These are phyloP conservation scores for Stephanodiscus triporus DNA, from an alignment of 108 stramenopile genomes.

Conservation along the genomic window DNA sequence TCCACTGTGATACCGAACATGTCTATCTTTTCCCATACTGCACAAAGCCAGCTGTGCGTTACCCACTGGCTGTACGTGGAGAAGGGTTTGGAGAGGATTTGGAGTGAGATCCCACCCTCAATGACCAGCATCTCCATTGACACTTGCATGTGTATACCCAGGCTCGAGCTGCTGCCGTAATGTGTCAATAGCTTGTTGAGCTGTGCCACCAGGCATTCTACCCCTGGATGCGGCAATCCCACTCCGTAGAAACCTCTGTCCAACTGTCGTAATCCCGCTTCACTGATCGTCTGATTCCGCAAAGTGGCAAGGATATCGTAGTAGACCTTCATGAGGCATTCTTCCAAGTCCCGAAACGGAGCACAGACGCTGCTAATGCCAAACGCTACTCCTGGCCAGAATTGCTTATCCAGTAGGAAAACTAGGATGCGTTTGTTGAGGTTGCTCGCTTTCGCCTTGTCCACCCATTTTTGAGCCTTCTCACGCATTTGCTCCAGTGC, in stretches of 20 bases:
- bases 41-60: slow-evolving; percentile 3
- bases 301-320: background rate
- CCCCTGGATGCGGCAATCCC: slow-evolving; percentile 4
- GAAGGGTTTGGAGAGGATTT: background rate
- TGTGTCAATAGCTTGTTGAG: slow-evolving; percentile 12
- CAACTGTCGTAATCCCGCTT: background rate
- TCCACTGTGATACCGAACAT: background rate
- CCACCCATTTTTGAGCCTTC: slow-evolving; percentile 18
- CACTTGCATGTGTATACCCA: background rate
- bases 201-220: background rate
- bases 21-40: background rate
- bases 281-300: background rate
- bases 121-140: slow-evolving; percentile 5
- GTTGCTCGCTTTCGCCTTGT: background rate
- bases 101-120: background rate
- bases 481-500: slow-evolving; percentile 7
- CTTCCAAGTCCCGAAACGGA: background rate
- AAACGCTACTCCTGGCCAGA: slow-evolving; percentile 23
- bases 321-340: slow-evolving; percentile 5
- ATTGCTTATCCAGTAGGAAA: slow-evolving; percentile 3
- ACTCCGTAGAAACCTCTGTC: slow-evolving; percentile 10
- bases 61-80: background rate
- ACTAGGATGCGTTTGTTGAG: slow-evolving; percentile 8
- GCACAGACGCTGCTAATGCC: slow-evolving; percentile 6
- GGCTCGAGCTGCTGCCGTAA: slow-evolving; percentile 9